These are phyloP conservation scores for Jackrogersella minutella DNA, from an alignment of 495 filamentous ascomycete genomes.

Conservation along the genomic window DNA sequence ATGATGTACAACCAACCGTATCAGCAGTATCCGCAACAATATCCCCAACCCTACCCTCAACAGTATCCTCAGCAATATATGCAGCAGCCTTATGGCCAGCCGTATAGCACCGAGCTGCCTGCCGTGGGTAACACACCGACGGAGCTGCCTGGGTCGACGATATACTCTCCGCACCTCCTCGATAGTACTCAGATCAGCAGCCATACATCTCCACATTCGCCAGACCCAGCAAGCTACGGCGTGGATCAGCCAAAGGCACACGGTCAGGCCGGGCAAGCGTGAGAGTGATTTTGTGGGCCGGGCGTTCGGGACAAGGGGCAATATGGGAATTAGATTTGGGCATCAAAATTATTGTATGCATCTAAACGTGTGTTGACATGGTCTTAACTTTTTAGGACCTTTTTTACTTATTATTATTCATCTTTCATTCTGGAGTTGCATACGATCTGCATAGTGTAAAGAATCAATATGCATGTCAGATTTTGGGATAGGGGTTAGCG, in stretches of 20 bases:
- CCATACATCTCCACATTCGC: neutral
- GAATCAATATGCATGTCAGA: constrained; percentile 27
- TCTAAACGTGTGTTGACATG: constrained; percentile 4
- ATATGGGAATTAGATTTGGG: constrained; percentile 18
- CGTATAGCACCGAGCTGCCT: constrained; percentile 35
- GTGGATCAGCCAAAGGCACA: constrained; percentile 3
- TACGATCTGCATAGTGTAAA: constrained; percentile 17
- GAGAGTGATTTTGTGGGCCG: neutral
- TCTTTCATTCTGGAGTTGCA: constrained; percentile 13
- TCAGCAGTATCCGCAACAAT: constrained; percentile 28
- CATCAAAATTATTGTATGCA: neutral
- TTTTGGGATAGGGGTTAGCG: constrained; percentile 24
- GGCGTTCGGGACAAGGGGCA: constrained; percentile 10
- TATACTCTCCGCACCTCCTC: constrained; percentile 29
- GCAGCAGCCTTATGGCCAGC: constrained; percentile 26
- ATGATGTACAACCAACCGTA: constrained; percentile 33
- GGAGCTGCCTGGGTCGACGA: constrained; percentile 38
- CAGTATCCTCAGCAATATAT: constrained; percentile 36
- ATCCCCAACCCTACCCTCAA: constrained; percentile 26
- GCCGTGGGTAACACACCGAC: constrained; percentile 23
- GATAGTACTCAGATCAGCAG: constrained; percentile 28
- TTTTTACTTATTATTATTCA: neutral
- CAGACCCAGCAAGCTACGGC: constrained; percentile 8
- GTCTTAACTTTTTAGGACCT: constrained; percentile 1
- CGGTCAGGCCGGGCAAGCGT: constrained; percentile 15